Base-by-base conservation (phyloP, 2,329 filamentous ascomycete genomes). In the Phaeoacremonium minimum region DNA sequence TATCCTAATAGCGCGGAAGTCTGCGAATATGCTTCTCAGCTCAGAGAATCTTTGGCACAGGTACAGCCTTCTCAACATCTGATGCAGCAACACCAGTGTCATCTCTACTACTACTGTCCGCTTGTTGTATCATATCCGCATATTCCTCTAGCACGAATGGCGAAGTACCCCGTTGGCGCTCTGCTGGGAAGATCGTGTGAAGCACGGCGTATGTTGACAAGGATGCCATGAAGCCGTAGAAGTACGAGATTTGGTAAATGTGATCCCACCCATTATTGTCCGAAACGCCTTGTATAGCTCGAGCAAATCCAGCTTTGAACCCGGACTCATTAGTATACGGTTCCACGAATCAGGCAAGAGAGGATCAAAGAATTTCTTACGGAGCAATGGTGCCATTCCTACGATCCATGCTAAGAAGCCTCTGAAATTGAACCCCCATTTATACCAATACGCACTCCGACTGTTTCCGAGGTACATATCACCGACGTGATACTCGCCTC, bases 381-480 rank as follows among this genome's bases (percentile, higher is more conserved):
- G 51, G 8, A 61, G 32, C 14, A 56, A 40, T 8, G 55, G 52
- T 41, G 50, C 56, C 30, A 61, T 52, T 2, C 64, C 63, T 18
- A 60, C 43, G 3, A 58, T 50, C 62, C 64, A 69, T 6, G 63
- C 57, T 4, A 55, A 43, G 32, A 66, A 60, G 3, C 60, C 60
- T 7, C 69, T 55, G 57, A 58, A 68, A 35, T 71, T 71, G 35
- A 70, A 51, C 0, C 68, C 69, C 12, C 52, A 36, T 16, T 46
- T 58, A 46, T 60, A 72, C 51, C 61, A 69, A 41, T 70, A 73
- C 7, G 64, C 57, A 6, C 58, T 56, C 11, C 55, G 39, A 18
- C 49, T 49, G 31, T 53, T 36, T 1, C 55, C 53, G 16, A 55
- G 46, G 44, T 70, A 73, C 18, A 73, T 54, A 36, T 71, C 64